Conservation (phyloP, 129 eudicot genomes). For the Apium graveolens region DNA sequence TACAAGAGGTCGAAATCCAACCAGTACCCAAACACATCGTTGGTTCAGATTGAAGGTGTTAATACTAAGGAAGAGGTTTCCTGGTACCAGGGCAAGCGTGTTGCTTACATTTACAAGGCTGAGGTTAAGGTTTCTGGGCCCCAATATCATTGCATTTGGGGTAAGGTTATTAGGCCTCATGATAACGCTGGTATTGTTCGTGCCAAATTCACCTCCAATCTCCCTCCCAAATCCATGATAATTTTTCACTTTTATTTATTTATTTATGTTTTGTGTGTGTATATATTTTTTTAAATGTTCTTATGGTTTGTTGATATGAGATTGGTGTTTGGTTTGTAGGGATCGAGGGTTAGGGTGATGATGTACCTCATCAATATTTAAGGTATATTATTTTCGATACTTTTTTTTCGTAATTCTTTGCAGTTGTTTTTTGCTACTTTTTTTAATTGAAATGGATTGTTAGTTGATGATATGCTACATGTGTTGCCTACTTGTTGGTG, state of each 20-base stretch:
- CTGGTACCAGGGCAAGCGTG: conserved; percentile 61
- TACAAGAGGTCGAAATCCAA: conserved; percentile 68
- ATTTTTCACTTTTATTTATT: not conserved
- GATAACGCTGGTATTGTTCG: conserved; percentile 60
- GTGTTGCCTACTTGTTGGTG: no score
- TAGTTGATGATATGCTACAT: not conserved
- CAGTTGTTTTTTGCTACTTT: not conserved
- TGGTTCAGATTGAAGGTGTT: conserved; percentile 55
- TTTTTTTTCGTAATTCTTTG: not conserved
- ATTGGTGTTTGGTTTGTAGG: conserved; percentile 32
- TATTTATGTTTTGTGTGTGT: rapidly evolving
- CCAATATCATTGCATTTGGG: conserved; percentile 63
- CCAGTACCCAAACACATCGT: conserved; percentile 61
- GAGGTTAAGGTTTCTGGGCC: conserved; percentile 44
- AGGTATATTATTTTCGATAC: conserved; percentile 22
- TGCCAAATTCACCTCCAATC: conserved; percentile 58
- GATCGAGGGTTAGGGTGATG: conserved; percentile 60
- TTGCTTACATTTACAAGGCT: conserved; percentile 56
- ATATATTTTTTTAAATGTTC: not conserved
- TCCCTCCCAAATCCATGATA: conserved; percentile 67
- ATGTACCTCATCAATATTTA: conserved; percentile 77
- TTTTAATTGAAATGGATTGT: not conserved
- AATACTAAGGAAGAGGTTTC: conserved; percentile 54
- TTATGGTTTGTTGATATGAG: not conserved
- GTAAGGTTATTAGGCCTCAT: conserved; percentile 56